These are phyloP conservation scores for Diaporthe helianthi DNA, from an alignment of 2,329 filamentous ascomycete genomes.

Conservation along the genomic window DNA sequence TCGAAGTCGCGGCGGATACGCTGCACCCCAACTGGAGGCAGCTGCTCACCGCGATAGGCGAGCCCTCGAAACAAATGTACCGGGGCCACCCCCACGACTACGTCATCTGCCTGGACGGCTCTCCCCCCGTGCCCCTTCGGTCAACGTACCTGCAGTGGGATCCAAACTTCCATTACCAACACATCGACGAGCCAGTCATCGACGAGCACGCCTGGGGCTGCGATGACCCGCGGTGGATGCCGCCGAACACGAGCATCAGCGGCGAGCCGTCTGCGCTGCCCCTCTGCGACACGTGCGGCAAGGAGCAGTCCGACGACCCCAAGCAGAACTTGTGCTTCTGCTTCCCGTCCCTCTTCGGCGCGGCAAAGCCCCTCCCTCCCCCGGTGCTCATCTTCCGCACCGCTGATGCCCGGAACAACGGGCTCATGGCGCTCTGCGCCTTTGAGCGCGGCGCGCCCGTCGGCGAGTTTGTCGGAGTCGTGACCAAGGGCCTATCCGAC, in stretches of 20 bases:
- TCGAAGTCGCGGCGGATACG: slow-evolving; percentile 62
- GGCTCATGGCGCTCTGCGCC: slow-evolving; percentile 52
- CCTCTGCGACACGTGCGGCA: slow-evolving; percentile 53
- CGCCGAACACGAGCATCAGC: slow-evolving; percentile 30
- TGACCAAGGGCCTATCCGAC: slow-evolving; percentile 59
- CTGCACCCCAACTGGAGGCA: slow-evolving; percentile 61
- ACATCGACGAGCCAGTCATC: slow-evolving; percentile 57
- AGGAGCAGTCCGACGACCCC: slow-evolving; percentile 57
- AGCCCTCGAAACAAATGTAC: slow-evolving; percentile 48
- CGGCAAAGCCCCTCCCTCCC: slow-evolving; percentile 44
- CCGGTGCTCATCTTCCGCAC: slow-evolving; percentile 62
- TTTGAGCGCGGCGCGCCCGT: slow-evolving; percentile 60
- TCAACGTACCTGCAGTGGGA: slow-evolving; percentile 56
- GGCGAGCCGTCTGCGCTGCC: slow-evolving; percentile 36
- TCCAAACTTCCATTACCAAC: slow-evolving; percentile 53
- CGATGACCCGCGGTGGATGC: slow-evolving; percentile 56
- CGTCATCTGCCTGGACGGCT: slow-evolving; percentile 54
- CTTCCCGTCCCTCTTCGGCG: slow-evolving; percentile 60
- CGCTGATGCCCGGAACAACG: slow-evolving; percentile 60
- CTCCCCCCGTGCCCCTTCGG: slow-evolving; percentile 49
- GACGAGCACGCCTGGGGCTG: slow-evolving; percentile 56
- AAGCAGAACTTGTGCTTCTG: slow-evolving; percentile 58
- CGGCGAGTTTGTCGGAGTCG: slow-evolving; percentile 62
- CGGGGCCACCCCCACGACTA: slow-evolving; percentile 59
- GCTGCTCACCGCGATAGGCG: slow-evolving; percentile 54